Evolutionary conservation across 2,329 filamentous ascomycete species (phyloP), one percentile per base, ranked within the genome.

Genomic region (Diaporthe australafricana): DNA sequence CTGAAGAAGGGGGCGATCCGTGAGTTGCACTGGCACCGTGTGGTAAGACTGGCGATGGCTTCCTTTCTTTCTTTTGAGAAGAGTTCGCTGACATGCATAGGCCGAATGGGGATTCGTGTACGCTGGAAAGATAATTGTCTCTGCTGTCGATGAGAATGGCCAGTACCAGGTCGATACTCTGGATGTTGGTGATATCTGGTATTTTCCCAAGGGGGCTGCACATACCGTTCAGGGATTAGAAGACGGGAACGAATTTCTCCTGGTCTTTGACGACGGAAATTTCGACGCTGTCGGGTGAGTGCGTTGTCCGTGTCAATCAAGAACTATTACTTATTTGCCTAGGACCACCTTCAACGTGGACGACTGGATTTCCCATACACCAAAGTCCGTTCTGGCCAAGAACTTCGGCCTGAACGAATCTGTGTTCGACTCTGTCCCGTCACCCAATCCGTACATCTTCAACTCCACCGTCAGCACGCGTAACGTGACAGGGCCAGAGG

Each of bases 271-370:
- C 30, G 60, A 63, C 1, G 60, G 60, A 1, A 63, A 63, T 30
- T 63, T 63, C 20, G 60, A 63, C 12, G 60, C 60, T 48, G 60
- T 63, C 1, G 60, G 60, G 60, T 63, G 25, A 48, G 60, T 35
- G 2, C 9, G 6, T 3, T 52, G 7, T 0, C 6, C 1, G 8
- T 4, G 17, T 3, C 1, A 16, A 1, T 17, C 16, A 17, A 32
- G 17, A 17, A 14, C 27, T n/a, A 25, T 2, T 9, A 12, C 42
- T 63, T 0, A 63, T 14, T 6, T 25, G 11, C 8, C 1, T 8
- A 63, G 89, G n/a, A 92, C 89, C 0, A 93, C 91, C 0, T 93
- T 93, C 84, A 92, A 90, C 81, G 85, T 93, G 27, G 90, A 91
- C 74, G 91, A 93, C 81, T 93, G 91, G 91, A 84, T 93, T 42